A percentile compares a stretch with the other conserved stretches of the same genome.
phyloP scores from a whole-genome alignment of 1,139 yeast genomes.

The Arxiozyma slooffiae region DNA sequence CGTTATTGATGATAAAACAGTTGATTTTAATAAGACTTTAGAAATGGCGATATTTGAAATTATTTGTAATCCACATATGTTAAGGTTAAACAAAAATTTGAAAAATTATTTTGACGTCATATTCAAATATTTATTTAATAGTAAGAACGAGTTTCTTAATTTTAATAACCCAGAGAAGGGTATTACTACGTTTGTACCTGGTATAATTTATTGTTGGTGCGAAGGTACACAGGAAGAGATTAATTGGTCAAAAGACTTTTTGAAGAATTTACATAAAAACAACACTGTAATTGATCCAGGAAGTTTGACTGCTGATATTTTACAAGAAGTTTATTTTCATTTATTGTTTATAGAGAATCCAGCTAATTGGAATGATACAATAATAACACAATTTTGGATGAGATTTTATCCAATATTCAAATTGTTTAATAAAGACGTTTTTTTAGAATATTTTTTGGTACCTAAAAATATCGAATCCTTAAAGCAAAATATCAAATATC shows the following conservation, averaged over 20 bases:
- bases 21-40: slow-evolving; percentile 23
- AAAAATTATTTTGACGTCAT: slow-evolving; percentile 31
- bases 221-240: slow-evolving; percentile 42
- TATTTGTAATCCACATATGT: slow-evolving; percentile 42
- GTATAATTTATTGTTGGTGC: slow-evolving; percentile 43
- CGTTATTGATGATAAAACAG: slow-evolving; percentile 15
- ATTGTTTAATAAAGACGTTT: slow-evolving; percentile 35
- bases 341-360: slow-evolving; percentile 47
- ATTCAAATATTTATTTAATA: slow-evolving; percentile 25
- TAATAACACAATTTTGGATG: slow-evolving; percentile 47
- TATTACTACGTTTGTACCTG: slow-evolving; percentile 34
- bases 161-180: slow-evolving; percentile 11
- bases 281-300: slow-evolving; percentile 14
- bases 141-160: slow-evolving; percentile 22
- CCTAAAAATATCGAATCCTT: slow-evolving; percentile 40
- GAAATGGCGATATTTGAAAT: slow-evolving; percentile 38
- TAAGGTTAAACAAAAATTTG: slow-evolving; percentile 34
- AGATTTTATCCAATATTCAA: slow-evolving; percentile 37
- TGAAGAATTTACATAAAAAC: slow-evolving; percentile 20
- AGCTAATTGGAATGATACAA: slow-evolving; percentile 35
- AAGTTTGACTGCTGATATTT: slow-evolving; percentile 32
- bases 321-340: slow-evolving; percentile 47
- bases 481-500: slow-evolving; percentile 34
- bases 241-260: slow-evolving; percentile 38
- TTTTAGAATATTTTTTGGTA: slow-evolving; percentile 34